Conservation (phyloP, 1,284 basidiomycete species). For the Ceratorhiza oryzae-sativae region DNA sequence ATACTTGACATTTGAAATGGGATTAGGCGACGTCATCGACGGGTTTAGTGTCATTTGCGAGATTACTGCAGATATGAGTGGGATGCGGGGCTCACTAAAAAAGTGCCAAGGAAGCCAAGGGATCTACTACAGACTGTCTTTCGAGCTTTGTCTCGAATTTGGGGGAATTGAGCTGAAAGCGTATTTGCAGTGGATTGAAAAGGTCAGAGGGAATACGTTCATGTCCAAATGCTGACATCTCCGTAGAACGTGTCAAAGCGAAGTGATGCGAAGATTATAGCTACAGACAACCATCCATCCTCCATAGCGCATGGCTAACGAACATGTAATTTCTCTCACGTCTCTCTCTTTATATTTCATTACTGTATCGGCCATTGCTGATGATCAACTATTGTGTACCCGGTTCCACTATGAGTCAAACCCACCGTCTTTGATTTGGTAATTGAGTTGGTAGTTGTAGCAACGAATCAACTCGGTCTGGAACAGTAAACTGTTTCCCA, state of each 20-base stretch:
- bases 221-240: neutral
- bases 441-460: too few species aligned
- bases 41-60: conserved; percentile 16
- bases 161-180: conserved; percentile 17
- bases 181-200: conserved; percentile 16
- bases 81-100: neutral
- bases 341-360: too few species aligned
- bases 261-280: neutral
- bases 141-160: conserved; percentile 14
- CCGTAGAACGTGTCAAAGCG: neutral
- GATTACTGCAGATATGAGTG: conserved; percentile 5
- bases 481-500: too few species aligned
- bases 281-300: neutral
- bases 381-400: too few species aligned
- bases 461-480: too few species aligned
- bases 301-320: neutral
- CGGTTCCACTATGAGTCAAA: too few species aligned
- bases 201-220: neutral
- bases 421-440: too few species aligned
- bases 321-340: too few species aligned
- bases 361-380: too few species aligned
- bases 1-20: too few species aligned
- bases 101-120: neutral
- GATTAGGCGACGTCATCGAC: neutral
- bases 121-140: neutral